A percentile compares a stretch with the other conserved stretches of the same genome.
phyloP scores from a whole-genome alignment of 116 monocot genomes.

The Iris pallida region DNA sequence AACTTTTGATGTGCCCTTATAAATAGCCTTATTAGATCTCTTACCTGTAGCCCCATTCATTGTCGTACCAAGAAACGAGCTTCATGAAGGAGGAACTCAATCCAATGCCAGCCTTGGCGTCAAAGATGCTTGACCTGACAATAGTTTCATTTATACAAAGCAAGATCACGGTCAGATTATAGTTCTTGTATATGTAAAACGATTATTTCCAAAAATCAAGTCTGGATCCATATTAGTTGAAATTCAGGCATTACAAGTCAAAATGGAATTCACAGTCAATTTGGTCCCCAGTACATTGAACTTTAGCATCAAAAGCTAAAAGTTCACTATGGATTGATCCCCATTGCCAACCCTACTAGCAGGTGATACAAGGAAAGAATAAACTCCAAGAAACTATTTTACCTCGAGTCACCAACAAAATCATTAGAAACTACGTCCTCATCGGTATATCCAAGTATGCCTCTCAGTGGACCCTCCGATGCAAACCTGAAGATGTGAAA shows the following conservation, averaged over 20 bases:
- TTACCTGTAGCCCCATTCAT: constrained; percentile 99
- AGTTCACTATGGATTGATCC: too few species aligned
- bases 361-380: too few species aligned
- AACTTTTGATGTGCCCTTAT: too few species aligned
- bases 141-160: background rate
- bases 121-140: constrained; percentile 91
- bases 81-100: constrained; percentile 82
- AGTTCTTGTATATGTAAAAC: too few species aligned
- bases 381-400: background rate
- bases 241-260: too few species aligned
- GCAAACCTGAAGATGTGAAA: constrained; percentile 42
- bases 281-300: too few species aligned
- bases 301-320: too few species aligned
- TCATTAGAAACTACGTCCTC: constrained; percentile 98
- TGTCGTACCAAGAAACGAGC: constrained; percentile 95
- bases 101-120: constrained; percentile 97
- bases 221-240: too few species aligned
- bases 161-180: too few species aligned
- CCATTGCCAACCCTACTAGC: too few species aligned
- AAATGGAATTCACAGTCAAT: too few species aligned
- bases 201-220: too few species aligned
- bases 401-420: constrained; percentile 95
- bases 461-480: constrained; percentile 70
- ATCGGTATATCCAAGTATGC: constrained; percentile 96
- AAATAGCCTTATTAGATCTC: background rate